Evolutionary conservation across 768 basidiomycete genomes (phyloP).

Genomic region (Lentinula lateritia): DNA sequence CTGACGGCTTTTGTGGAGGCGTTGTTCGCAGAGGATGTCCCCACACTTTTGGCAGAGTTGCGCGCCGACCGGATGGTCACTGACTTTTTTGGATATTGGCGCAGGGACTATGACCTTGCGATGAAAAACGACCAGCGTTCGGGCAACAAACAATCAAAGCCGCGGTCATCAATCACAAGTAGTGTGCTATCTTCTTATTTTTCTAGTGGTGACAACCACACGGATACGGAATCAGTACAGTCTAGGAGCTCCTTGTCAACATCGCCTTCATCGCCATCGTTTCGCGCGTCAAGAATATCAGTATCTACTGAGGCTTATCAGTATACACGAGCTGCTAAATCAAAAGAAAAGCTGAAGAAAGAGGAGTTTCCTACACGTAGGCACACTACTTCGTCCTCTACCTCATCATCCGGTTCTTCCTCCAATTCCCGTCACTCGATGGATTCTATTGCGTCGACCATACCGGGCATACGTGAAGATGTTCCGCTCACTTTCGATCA

Average conservation of each 20-base stretch:
- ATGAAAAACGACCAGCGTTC: conserved; percentile 28
- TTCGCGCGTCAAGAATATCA: not conserved
- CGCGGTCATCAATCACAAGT: conserved; percentile 41
- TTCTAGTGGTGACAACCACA: conserved; percentile 31
- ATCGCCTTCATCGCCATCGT: not conserved
- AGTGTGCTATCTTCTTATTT: conserved; percentile 59
- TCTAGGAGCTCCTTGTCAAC: not conserved
- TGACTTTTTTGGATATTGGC: conserved; percentile 80
- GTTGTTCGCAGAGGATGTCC: conserved; percentile 56
- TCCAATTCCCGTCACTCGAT: conserved; percentile 20
- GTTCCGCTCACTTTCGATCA: conserved; percentile 36
- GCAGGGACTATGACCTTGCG: conserved; percentile 59
- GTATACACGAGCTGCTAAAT: conserved; percentile 2
- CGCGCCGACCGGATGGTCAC: conserved; percentile 50
- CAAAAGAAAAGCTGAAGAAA: conserved; percentile 3
- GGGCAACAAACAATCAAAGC: conserved; percentile 15
- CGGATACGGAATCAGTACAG: conserved; percentile 8
- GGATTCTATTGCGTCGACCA: conserved; percentile 17
- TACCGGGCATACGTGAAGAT: conserved; percentile 32
- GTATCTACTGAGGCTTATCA: conserved; percentile 1
- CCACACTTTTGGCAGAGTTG: conserved; percentile 62
- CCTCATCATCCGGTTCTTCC: conserved; percentile 41
- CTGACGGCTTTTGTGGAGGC: conserved; percentile 53
- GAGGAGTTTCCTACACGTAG: conserved; percentile 13
- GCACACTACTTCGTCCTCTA: conserved; percentile 23